Evolutionary conservation across 805 yeast species (phyloP).

Genomic region (Wickerhamiella kazuoi): DNA sequence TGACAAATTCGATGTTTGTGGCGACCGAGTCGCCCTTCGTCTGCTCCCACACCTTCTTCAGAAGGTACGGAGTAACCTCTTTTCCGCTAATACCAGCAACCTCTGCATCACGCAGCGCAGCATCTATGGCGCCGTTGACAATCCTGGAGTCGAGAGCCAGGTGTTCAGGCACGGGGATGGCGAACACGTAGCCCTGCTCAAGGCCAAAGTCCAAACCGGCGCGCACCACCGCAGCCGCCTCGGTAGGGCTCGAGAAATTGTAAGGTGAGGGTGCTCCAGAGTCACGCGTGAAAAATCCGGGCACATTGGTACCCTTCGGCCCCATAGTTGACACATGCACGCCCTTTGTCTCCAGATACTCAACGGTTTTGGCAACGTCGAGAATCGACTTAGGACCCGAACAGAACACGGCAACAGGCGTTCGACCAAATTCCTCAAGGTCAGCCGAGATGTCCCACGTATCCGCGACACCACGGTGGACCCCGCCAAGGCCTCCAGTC

Average conservation of each 20-base stretch:
- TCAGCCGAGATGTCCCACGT: constrained; percentile 79
- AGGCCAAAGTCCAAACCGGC: constrained; percentile 32
- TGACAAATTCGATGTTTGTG: constrained; percentile 58
- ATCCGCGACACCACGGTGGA: constrained; percentile 56
- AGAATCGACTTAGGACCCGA: constrained; percentile 80
- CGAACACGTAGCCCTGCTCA: constrained; percentile 54
- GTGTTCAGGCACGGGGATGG: constrained; percentile 63
- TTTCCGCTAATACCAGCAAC: constrained; percentile 44
- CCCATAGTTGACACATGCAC: constrained; percentile 63
- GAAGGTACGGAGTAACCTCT: constrained; percentile 59
- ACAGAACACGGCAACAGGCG: constrained; percentile 80
- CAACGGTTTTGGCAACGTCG: constrained; percentile 67
- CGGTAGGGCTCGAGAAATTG: constrained; percentile 31
- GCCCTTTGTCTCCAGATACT: constrained; percentile 79
- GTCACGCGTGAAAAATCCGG: constrained; percentile 68
- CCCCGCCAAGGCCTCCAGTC: constrained; percentile 90
- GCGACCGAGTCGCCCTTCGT: constrained; percentile 55
- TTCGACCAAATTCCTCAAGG: constrained; percentile 63
- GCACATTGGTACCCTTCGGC: constrained; percentile 36
- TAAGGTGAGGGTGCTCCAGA: constrained; percentile 61
- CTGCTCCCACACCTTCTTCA: constrained; percentile 43
- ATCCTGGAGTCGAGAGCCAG: constrained; percentile 37
- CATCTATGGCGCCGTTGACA: constrained; percentile 38
- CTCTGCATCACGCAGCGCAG: constrained; percentile 42
- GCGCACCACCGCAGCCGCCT: constrained; percentile 46